Base-by-base conservation (phyloP, 345 rosid genomes). In the Euclidium syriacum region DNA sequence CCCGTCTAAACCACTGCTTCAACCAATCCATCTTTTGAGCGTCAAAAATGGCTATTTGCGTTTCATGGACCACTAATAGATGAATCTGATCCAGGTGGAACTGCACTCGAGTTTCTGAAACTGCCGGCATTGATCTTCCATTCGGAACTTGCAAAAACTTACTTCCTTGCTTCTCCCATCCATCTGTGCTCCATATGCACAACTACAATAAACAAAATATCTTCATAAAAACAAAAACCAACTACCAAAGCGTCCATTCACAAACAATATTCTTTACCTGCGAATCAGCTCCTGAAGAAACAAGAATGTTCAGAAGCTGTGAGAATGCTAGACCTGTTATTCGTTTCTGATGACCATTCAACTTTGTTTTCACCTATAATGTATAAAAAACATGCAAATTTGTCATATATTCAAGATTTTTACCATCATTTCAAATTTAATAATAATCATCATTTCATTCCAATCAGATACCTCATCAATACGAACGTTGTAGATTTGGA, bases 271-370 rank as follows among this genome's bases (percentile, higher is more conserved):
- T 62, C 49, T 17, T 38, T 49, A 63, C 62, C 62, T 64, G 74
- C 25, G 49, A 63, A 63, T 62, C 47, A 30, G 95, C 97, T 50
- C 97, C 97, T 4, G 97, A 87, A 62, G 95, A 90, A 30, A 90
- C 87, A 15, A 90, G 90, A 66, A 87, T 81, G 61, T 84, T 84
- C 30, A 85, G 72, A 8, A 48, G 25, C 68, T 83, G 71, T 25
- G 97, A 90, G 80, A 90, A 90, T 20, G 95, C 90, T 22, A 90
- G 95, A 67, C 97, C 97, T 3, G 95, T 90, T 47, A 90, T 87
- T 73, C 86, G 78, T 65, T 90, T 90, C 58, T 80, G 83, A 77
- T 87, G 94, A 53, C 97, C 95, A 52, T 81, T 83, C 41, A 90
- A 58, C 77, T 85, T 90, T 4, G 78, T 77, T 77, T 77, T 77